Evolutionary conservation across 306 rosid species (phyloP), one percentile per base, ranked within the genome.

Genomic region (Pyrus communis): DNA sequence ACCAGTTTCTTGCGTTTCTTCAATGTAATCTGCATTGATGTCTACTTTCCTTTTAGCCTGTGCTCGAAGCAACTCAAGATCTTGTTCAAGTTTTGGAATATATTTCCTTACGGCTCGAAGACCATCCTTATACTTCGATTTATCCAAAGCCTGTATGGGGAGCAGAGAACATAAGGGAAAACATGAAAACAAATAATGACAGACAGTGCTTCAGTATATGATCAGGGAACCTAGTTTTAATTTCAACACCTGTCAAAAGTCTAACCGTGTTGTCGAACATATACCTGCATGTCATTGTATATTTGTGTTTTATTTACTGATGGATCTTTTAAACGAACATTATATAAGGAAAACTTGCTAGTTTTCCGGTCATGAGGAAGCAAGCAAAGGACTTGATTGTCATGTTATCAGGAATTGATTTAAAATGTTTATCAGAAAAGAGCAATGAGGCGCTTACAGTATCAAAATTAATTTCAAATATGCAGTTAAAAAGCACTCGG

Each of bases 51-150:
- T 85, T 80, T 78, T 61, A n/a, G 85, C 86, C 79, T 76, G 96
- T 55, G 89, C 91, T 72, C 79, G 91, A 78, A 95, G 90, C 79
- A 95, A 87, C 83, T 85, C 89, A 69, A 95, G 96, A 68, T 90
- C 97, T 74, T 92, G 97, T 75, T 89, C 85, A 4, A 95, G 96
- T 79, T 76, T 89, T 12, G 97, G 98, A 74, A 92, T 90, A 61
- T 89, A 67, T 82, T 86, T 90, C 81, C 96, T 85, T 70, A 95
- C 93, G 71, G 97, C 93, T 21, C 93, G 90, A 52, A 95, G 96
- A 71, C 91, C 92, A 78, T 95, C 99, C 84, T 88, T 78, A 40
- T 91, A 87, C 79, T 89, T 95, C 66, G 99, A 95, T 88, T 95
- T 92, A 83, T 92, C 97, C 88, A 95, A 82, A 84, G 97, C 99